phyloP scores from a whole-genome alignment of 345 rosid species.

The Atalantia buxifolia region DNA sequence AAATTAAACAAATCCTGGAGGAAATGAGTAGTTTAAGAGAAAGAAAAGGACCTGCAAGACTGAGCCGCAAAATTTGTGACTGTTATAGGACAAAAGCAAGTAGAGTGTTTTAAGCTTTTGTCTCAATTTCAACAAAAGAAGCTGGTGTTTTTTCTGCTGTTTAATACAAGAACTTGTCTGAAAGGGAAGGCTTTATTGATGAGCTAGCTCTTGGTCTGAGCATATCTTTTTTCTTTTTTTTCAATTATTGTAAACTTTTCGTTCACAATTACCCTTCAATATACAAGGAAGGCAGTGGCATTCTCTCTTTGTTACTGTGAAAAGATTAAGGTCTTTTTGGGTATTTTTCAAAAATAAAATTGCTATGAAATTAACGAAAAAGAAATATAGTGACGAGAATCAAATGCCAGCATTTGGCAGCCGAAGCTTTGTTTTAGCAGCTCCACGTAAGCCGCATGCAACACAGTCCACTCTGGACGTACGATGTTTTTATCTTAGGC shows the following conservation, averaged over 20 bases:
- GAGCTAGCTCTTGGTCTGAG: not conserved
- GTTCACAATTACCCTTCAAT: not conserved
- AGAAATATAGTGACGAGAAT: not conserved
- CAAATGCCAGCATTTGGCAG: not conserved
- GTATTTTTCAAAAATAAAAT: not conserved
- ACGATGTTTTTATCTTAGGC: too few relatives aligned
- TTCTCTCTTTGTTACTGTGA: not conserved
- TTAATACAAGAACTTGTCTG: not conserved
- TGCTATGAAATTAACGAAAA: not conserved
- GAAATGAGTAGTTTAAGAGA: not conserved
- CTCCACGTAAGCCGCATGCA: slow-evolving; percentile 10
- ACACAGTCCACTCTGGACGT: not conserved
- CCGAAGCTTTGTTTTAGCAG: too few relatives aligned
- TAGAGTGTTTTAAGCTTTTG: too few relatives aligned
- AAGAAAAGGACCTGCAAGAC: slow-evolving; percentile 6
- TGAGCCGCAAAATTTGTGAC: not conserved
- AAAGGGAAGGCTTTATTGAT: not conserved
- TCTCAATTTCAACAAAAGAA: not conserved
- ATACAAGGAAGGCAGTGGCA: not conserved
- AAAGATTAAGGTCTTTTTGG: not conserved
- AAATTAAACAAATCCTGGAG: not conserved
- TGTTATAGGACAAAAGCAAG: not conserved
- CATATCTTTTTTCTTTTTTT: not conserved
- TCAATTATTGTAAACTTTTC: not conserved
- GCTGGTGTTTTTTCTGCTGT: not conserved